Evolutionary conservation across 2,329 filamentous ascomycete genomes (phyloP).

Genomic region (Alternaria panax): DNA sequence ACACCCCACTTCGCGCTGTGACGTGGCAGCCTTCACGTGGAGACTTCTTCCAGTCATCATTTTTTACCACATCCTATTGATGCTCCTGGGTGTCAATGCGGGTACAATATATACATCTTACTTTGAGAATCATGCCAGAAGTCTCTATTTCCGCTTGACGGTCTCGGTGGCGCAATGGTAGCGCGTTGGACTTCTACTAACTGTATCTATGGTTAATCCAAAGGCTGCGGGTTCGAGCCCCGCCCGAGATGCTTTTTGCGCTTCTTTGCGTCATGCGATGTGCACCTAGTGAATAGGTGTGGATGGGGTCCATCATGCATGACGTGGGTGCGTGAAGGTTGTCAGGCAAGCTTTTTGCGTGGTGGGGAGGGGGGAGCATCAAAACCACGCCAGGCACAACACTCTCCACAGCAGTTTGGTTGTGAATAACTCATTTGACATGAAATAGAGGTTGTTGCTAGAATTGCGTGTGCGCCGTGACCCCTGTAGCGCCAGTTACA

Average conservation of each 20-base stretch:
- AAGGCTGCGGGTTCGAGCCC: slow-evolving; percentile 47
- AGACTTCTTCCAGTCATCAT: not conserved
- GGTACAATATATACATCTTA: not conserved
- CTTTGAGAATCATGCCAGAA: slow-evolving; percentile 16
- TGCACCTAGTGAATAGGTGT: too few relatives aligned
- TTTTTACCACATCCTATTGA: too few relatives aligned
- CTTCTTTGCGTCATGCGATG: slow-evolving; percentile 8
- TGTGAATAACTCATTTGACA: not conserved
- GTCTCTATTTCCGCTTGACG: slow-evolving; percentile 29
- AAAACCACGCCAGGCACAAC: not conserved
- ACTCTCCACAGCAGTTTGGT: not conserved
- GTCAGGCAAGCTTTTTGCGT: not conserved
- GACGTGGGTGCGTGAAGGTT: not conserved
- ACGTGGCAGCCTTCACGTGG: not conserved
- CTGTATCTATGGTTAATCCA: slow-evolving; percentile 26
- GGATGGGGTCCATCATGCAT: too few relatives aligned
- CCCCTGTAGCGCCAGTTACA: slow-evolving; percentile 2
- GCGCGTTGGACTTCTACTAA: slow-evolving; percentile 44
- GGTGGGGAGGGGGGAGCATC: not conserved
- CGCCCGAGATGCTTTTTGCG: slow-evolving; percentile 41
- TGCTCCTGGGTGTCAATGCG: rapidly evolving
- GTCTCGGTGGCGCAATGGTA: slow-evolving; percentile 46
- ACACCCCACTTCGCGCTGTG: slow-evolving; percentile 1
- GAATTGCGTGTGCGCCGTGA: not conserved
- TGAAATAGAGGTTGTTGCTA: not conserved